A percentile compares a stretch with the other conserved stretches of the same genome.
Conservation (phyloP, 176 grass and related monocot species). For the Carex littledalei region DNA sequence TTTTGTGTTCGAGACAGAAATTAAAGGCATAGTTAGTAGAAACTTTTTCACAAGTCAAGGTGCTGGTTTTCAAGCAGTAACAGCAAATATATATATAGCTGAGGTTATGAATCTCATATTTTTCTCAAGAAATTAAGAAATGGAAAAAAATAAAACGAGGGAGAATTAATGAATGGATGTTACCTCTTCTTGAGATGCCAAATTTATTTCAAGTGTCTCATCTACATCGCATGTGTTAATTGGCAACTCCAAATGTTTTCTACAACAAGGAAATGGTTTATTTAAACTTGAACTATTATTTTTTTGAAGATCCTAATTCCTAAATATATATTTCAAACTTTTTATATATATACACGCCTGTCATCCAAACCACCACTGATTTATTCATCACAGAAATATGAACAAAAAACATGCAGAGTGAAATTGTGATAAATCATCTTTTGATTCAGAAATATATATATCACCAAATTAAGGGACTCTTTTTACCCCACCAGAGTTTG, state of each 20-base stretch:
- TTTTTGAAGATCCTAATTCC: too few relatives aligned
- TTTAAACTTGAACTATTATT: too few relatives aligned
- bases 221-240: background rate
- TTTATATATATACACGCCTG: too few relatives aligned
- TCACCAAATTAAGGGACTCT: background rate
- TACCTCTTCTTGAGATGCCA: conserved; percentile 21
- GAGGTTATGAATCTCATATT: background rate
- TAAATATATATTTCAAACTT: too few relatives aligned
- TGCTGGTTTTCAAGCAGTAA: background rate
- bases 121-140: background rate
- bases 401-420: background rate
- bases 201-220: conserved; percentile 14
- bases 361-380: background rate
- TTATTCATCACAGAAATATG: background rate
- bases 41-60: background rate
- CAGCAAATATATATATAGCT: background rate
- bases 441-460: background rate
- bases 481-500: background rate
- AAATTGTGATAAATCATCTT: background rate
- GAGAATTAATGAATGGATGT: background rate
- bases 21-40: too few relatives aligned
- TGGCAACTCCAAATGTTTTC: conserved; percentile 19
- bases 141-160: background rate
- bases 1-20: background rate
- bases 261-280: background rate